A percentile compares a stretch with the other conserved stretches of the same genome.
These are phyloP conservation scores for Collybia mongolica DNA, from an alignment of 768 basidiomycete species.

Conservation along the genomic window DNA sequence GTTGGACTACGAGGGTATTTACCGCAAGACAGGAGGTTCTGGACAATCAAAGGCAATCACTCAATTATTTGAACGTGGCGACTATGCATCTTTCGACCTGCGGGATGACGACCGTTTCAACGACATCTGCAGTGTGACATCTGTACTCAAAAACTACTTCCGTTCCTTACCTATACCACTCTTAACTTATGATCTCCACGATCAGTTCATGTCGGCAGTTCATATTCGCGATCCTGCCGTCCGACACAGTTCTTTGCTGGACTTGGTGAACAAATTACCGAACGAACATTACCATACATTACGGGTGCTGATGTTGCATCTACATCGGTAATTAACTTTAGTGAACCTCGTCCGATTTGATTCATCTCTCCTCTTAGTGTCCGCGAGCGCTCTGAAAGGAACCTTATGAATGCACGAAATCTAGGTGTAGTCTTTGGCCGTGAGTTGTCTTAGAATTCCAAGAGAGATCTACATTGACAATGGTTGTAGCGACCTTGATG, in stretches of 20 bases:
- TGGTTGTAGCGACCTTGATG: slow-evolving; percentile 81
- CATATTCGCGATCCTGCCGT: slow-evolving; percentile 60
- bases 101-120: slow-evolving; percentile 88
- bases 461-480: slow-evolving; percentile 2
- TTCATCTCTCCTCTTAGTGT: slow-evolving; percentile 44
- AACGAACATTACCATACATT: slow-evolving; percentile 87
- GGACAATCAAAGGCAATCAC: slow-evolving; percentile 92
- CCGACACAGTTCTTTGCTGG: slow-evolving; percentile 61
- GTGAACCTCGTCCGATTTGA: background rate
- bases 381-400: slow-evolving; percentile 62
- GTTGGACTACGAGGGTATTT: slow-evolving; percentile 96
- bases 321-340: slow-evolving; percentile 65
- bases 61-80: slow-evolving; percentile 90
- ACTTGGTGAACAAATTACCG: slow-evolving; percentile 77
- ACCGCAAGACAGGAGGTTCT: slow-evolving; percentile 95
- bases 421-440: slow-evolving; percentile 98
- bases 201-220: slow-evolving; percentile 81
- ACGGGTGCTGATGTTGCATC: slow-evolving; percentile 78
- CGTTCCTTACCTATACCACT: slow-evolving; percentile 89
- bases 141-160: slow-evolving; percentile 96
- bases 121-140: slow-evolving; percentile 96
- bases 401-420: slow-evolving; percentile 94
- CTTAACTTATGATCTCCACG: slow-evolving; percentile 88
- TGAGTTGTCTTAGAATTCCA: slow-evolving; percentile 42
- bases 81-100: slow-evolving; percentile 88